Percentiles rank a stretch among this genome's conserved stretches.
Evolutionary conservation across 2,329 filamentous ascomycete genomes (phyloP).

Genomic region (Waltergamsia citrina): DNA sequence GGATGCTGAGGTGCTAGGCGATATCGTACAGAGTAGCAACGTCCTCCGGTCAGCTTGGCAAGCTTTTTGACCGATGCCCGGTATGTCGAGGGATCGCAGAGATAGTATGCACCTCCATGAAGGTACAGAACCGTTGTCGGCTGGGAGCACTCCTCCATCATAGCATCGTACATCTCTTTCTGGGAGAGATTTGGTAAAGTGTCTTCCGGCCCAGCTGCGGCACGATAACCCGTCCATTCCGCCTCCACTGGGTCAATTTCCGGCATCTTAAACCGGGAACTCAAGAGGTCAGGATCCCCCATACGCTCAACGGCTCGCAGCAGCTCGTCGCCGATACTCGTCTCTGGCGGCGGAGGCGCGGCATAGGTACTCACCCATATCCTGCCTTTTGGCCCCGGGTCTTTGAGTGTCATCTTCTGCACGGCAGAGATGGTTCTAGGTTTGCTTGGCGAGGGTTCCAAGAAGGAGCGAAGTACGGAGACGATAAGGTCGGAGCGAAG

Average conservation of each 20-base stretch:
- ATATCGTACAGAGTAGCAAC: conserved; percentile 65
- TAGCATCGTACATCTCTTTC: conserved; percentile 50
- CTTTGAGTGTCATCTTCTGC: conserved; percentile 54
- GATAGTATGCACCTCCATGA: conserved; percentile 67
- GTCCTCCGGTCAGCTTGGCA: conserved; percentile 56
- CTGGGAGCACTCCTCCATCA: conserved; percentile 59
- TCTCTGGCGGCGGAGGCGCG: conserved; percentile 49
- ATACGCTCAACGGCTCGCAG: conserved; percentile 38
- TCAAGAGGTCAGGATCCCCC: conserved; percentile 6
- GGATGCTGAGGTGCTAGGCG: conserved; percentile 64
- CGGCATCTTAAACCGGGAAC: conserved; percentile 27
- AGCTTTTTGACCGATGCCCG: conserved; percentile 48
- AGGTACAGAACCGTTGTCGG: conserved; percentile 62
- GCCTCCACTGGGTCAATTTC: conserved; percentile 50
- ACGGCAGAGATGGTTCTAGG: conserved; percentile 45
- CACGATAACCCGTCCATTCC: conserved; percentile 68
- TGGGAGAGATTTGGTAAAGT: conserved; percentile 49
- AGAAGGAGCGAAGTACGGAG: conserved; percentile 58
- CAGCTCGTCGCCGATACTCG: conserved; percentile 46
- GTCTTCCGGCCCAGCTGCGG: conserved; percentile 35
- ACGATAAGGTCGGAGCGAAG: conserved; percentile 66
- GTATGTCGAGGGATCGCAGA: conserved; percentile 62
- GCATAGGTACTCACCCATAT: conserved; percentile 73
- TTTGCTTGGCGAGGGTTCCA: conserved; percentile 32
- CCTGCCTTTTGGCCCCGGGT: conserved; percentile 62